These are phyloP conservation scores for Gracilaria domingensis DNA, from an alignment of 23 red algal species.

Conservation along the genomic window DNA sequence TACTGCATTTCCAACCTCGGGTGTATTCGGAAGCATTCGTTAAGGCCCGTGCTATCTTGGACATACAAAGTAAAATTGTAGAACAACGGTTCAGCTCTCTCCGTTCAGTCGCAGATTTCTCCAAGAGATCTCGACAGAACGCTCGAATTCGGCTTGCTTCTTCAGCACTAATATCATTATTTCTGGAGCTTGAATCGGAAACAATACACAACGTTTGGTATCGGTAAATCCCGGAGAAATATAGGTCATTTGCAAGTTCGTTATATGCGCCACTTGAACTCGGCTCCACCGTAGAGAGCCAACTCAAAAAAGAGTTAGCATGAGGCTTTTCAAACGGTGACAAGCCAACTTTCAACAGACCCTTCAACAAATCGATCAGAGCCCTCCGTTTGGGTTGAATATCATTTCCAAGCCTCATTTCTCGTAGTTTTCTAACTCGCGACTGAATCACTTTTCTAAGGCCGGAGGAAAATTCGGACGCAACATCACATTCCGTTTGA, in stretches of 20 bases:
- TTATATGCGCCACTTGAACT: slow-evolving; percentile 17
- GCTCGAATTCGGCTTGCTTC: slow-evolving; percentile 48
- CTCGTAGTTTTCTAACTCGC: neutral
- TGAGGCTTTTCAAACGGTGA: slow-evolving; percentile 46
- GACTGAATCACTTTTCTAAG: slow-evolving; percentile 7
- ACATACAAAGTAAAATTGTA: neutral
- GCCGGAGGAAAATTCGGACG: neutral
- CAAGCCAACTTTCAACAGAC: slow-evolving; percentile 43
- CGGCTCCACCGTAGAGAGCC: slow-evolving; percentile 18
- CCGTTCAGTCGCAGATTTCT: slow-evolving; percentile 39
- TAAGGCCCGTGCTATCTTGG: neutral
- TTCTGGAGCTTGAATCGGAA: slow-evolving; percentile 50
- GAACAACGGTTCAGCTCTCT: slow-evolving; percentile 38
- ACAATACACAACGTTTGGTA: slow-evolving; percentile 37
- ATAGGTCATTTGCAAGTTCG: slow-evolving; percentile 46
- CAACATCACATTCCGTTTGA: neutral
- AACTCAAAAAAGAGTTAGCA: neutral
- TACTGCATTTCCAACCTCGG: neutral
- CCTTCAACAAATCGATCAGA: slow-evolving; percentile 62
- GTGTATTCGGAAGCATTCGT: neutral
- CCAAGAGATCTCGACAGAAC: slow-evolving; percentile 60
- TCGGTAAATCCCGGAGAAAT: slow-evolving; percentile 40
- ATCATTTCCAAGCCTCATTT: neutral
- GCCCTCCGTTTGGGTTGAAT: slow-evolving; percentile 69
- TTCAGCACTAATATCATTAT: slow-evolving; percentile 48